Conservation (phyloP, 768 basidiomycete species). For the Leccinum variicolor region DNA sequence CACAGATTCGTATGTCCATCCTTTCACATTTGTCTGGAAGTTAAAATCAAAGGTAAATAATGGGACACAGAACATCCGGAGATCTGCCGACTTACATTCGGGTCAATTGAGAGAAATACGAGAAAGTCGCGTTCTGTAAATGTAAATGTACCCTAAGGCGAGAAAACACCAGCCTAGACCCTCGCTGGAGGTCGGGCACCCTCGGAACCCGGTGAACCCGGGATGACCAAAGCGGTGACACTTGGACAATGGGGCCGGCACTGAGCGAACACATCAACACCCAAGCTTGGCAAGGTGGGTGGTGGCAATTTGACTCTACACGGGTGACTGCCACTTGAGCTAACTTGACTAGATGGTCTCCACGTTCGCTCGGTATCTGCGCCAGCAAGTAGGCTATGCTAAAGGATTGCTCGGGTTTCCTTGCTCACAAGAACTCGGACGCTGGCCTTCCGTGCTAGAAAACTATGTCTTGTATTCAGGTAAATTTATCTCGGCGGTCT, state of each 20-base stretch:
- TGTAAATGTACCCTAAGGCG: neutral
- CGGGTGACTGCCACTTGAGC: neutral
- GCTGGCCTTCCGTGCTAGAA: neutral
- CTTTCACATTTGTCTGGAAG: too few species aligned
- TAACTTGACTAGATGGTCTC: neutral
- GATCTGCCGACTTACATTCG: neutral
- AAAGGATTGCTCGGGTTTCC: neutral
- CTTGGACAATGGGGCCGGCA: neutral
- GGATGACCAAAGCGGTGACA: neutral
- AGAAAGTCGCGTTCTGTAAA: too few species aligned
- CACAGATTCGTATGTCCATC: too few species aligned
- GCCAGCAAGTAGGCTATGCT: neutral
- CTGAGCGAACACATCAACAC: neutral
- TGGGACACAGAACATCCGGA: too few species aligned
- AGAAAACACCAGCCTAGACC: neutral
- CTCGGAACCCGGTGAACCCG: neutral
- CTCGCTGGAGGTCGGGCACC: neutral
- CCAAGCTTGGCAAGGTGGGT: neutral
- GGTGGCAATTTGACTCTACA: neutral
- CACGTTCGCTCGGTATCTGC: neutral
- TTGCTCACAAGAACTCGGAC: neutral
- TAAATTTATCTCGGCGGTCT: neutral
- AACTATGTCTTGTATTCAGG: neutral
- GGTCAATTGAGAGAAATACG: neutral
- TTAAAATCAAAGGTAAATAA: too few species aligned